Evolutionary conservation across 345 rosid species (phyloP).

Genomic region (Moringa oleifera): DNA sequence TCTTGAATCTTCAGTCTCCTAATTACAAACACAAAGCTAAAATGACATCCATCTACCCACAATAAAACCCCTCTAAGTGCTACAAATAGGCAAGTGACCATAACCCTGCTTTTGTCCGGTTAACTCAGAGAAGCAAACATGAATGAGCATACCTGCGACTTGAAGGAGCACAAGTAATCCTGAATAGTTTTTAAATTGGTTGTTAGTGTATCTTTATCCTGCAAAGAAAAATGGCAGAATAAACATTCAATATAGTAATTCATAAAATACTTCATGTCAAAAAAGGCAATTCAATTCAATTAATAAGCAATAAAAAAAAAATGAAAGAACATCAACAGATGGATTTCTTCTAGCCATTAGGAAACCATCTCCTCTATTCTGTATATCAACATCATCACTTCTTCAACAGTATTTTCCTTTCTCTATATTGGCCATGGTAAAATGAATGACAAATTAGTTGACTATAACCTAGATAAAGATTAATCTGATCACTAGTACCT

Average conservation of each 20-base stretch:
- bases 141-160: slow-evolving; percentile 53
- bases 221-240: slow-evolving; percentile 11
- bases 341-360: background rate
- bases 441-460: background rate
- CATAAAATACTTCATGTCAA: no score
- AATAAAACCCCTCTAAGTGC: background rate
- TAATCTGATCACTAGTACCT: slow-evolving; percentile 32
- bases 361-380: background rate
- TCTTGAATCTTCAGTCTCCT: background rate
- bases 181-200: slow-evolving; percentile 77
- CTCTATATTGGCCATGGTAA: slow-evolving; percentile 2
- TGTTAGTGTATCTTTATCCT: slow-evolving; percentile 76
- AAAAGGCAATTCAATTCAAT: background rate
- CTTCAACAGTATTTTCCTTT: background rate
- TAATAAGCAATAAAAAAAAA: background rate
- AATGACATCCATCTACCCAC: background rate
- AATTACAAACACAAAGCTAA: background rate
- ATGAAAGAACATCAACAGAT: slow-evolving; percentile 3
- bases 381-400: background rate
- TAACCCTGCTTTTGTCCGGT: background rate
- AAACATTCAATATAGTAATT: background rate
- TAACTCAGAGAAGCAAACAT: slow-evolving; percentile 9
- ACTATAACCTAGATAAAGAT: background rate
- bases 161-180: slow-evolving; percentile 85
- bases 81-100: background rate